phyloP scores from a whole-genome alignment of 345 rosid species.

The Ricinus communis region DNA sequence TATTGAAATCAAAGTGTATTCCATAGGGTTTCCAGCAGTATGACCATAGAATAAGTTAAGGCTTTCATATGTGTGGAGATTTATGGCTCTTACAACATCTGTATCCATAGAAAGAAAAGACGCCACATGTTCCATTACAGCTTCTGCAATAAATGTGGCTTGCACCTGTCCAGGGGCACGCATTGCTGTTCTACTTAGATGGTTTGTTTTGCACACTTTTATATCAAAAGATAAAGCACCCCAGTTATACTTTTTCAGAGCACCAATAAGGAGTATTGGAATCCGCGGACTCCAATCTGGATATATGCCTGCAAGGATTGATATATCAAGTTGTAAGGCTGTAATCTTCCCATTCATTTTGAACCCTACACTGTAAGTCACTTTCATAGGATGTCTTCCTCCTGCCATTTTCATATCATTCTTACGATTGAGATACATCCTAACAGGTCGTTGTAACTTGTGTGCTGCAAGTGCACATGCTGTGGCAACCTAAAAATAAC shows the following conservation, averaged over 20 bases:
- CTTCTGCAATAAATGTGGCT: constrained; percentile 77
- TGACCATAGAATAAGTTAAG: constrained; percentile 50
- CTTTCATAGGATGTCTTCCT: too few relatives aligned
- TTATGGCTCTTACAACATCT: constrained; percentile 65
- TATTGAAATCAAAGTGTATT: constrained; percentile 65
- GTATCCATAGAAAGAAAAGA: constrained; percentile 67
- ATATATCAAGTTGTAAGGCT: constrained; percentile 56
- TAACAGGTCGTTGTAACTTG: too few relatives aligned
- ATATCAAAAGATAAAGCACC: constrained; percentile 78
- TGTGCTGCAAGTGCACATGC: too few relatives aligned
- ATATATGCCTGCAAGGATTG: constrained; percentile 62
- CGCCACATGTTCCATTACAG: constrained; percentile 76
- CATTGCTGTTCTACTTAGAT: constrained; percentile 71
- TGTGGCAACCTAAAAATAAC: too few relatives aligned
- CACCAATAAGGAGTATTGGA: constrained; percentile 42
- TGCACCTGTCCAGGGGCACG: constrained; percentile 91
- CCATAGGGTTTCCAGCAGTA: constrained; percentile 49
- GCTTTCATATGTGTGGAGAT: constrained; percentile 63
- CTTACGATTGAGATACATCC: too few relatives aligned
- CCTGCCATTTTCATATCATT: too few relatives aligned
- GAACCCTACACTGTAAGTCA: too few relatives aligned
- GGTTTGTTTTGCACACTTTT: constrained; percentile 82
- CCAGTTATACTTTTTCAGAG: constrained; percentile 65
- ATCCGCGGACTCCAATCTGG: constrained; percentile 60
- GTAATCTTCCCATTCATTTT: constrained; percentile 94